Evolutionary conservation across 108 stramenopile genomes (phyloP), one percentile per base, ranked within the genome.

Genomic region (Cyclotella sp.): DNA sequence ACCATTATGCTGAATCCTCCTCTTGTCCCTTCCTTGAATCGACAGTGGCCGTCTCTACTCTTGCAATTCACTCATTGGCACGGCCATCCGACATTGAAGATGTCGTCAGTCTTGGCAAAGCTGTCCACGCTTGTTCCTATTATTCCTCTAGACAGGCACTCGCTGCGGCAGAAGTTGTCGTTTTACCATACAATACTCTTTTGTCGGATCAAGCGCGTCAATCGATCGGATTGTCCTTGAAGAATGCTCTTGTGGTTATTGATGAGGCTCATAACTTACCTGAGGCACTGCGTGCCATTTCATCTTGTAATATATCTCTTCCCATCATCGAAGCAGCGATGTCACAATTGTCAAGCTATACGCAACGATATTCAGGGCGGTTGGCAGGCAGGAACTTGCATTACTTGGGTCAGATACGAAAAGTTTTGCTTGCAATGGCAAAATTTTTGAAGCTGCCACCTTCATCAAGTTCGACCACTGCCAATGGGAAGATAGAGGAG

Each of bases 211-310:
- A 75, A 55, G 80, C 91, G 9, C 87, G 97, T 29, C 66, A 80
- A 16, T 81, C 98, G 14, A 64, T 99, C 40, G 95, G 95, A 22
- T 64, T 99, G 12, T 72, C 77, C 19, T 70, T 99, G 30, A 63
- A 83, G 26, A 84, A 91, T 61, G 86, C 84, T 12, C 78, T 99
- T 12, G 90, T 99, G 10, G 75, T 99, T 18, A 72, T 98, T 44
- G 99, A 99, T 73, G 99, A 99, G 78, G 99, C 98, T 7, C 99
- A 99, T 75, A 99, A 99, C 78, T 41, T 99, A 26, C 93, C 96
- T 12, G 96, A 96, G 68, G 92, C 97, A 19, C 60, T 97, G 43
- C 63, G 88, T 9, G 41, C 47, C 22, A 39, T 95, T 39, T 83
- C 85, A 42, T 87, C 89, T 24, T 82, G 83, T 28, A 54, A 63